Percentiles rank a stretch among this genome's conserved stretches.
Conservation (phyloP, 192 early-diverging fungal genomes). For the Helicostylum pulchrum region DNA sequence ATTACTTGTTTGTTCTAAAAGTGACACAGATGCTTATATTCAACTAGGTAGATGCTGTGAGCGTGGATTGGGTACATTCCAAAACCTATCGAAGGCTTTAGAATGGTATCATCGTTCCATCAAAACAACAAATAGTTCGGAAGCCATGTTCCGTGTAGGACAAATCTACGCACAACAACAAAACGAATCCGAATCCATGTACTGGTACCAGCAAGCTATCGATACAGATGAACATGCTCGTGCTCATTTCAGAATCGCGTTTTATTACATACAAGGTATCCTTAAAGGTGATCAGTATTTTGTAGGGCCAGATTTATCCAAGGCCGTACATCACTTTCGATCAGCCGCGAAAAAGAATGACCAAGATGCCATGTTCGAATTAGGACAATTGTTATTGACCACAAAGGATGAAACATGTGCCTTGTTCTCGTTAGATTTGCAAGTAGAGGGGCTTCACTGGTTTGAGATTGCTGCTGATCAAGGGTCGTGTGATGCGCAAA, state of each 20-base stretch:
- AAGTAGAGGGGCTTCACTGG: slow-evolving; percentile 17
- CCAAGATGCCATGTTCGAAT: slow-evolving; percentile 30
- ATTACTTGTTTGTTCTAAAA: slow-evolving; percentile 21
- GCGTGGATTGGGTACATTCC: slow-evolving; percentile 21
- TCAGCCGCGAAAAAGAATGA: slow-evolving; percentile 26
- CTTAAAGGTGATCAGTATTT: background rate
- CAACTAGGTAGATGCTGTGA: slow-evolving; percentile 32
- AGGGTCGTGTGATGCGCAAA: slow-evolving; percentile 19
- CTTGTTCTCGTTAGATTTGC: background rate
- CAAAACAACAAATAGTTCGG: slow-evolving; percentile 20
- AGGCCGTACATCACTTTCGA: slow-evolving; percentile 17
- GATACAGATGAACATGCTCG: slow-evolving; percentile 15
- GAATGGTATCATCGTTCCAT: slow-evolving; percentile 30
- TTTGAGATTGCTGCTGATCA: slow-evolving; percentile 20
- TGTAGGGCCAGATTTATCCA: background rate
- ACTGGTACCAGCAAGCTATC: slow-evolving; percentile 31
- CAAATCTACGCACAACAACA: slow-evolving; percentile 20
- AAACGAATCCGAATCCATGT: slow-evolving; percentile 4
- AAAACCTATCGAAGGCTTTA: slow-evolving; percentile 19
- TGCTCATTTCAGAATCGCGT: slow-evolving; percentile 25
- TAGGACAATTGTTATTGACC: slow-evolving; percentile 19
- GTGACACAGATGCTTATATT: slow-evolving; percentile 23
- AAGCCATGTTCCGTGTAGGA: slow-evolving; percentile 35
- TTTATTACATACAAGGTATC: slow-evolving; percentile 25
- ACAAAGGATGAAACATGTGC: slow-evolving; percentile 3